These are phyloP conservation scores for Salix koriyanagi DNA, from an alignment of 345 rosid species.

Conservation along the genomic window DNA sequence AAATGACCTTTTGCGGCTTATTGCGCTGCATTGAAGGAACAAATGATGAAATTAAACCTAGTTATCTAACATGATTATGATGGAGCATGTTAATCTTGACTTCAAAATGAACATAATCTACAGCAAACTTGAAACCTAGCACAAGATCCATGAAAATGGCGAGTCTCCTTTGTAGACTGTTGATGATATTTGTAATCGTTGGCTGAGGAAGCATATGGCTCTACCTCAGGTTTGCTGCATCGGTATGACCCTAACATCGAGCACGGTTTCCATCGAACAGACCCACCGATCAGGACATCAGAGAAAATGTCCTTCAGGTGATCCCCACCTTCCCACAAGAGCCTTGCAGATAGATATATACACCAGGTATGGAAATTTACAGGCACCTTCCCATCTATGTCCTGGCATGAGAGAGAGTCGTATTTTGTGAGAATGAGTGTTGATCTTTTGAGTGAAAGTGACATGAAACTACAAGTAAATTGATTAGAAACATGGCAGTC, in stretches of 20 bases:
- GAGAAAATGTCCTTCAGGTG: background rate
- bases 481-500: constrained; percentile 10
- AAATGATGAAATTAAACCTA: constrained; percentile 2
- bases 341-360: background rate
- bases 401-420: background rate
- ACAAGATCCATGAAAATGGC: background rate
- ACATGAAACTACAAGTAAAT: constrained; percentile 7
- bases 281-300: background rate
- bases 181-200: background rate
- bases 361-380: constrained; percentile 2
- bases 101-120: background rate
- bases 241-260: background rate
- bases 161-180: background rate
- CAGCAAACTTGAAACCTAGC: background rate
- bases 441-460: constrained; percentile 2
- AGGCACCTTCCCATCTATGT: constrained; percentile 15
- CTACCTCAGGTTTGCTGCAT: background rate
- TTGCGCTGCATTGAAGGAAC: background rate
- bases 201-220: background rate
- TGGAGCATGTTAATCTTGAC: background rate
- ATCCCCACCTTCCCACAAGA: constrained; percentile 11
- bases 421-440: background rate
- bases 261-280: background rate
- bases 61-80: background rate
- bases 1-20: constrained; percentile 1